Percentiles rank a stretch among this genome's conserved stretches.
Evolutionary conservation across 2,329 filamentous ascomycete genomes (phyloP).

Genomic region (Emergomyces orientalis): DNA sequence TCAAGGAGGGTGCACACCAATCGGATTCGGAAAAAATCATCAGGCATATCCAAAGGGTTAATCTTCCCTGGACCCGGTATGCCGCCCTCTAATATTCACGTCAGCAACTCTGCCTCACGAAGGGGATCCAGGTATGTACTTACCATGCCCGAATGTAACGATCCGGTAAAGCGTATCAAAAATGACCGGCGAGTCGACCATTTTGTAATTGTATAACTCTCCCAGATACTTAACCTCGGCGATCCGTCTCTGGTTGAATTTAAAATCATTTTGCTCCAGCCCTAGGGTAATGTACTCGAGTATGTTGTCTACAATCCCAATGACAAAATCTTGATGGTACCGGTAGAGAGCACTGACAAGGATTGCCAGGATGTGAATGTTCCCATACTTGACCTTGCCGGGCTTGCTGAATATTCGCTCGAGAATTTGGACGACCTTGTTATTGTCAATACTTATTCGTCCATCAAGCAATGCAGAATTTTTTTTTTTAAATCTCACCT

Average conservation of each 20-base stretch:
- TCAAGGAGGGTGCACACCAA: constrained; percentile 83
- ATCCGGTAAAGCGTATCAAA: constrained; percentile 95
- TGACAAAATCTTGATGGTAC: constrained; percentile 84
- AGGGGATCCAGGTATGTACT: neutral
- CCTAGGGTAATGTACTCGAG: constrained; percentile 81
- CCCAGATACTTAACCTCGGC: constrained; percentile 94
- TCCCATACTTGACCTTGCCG: constrained; percentile 94
- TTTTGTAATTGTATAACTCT: constrained; percentile 94
- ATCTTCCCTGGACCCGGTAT: constrained; percentile 68
- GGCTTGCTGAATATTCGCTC: constrained; percentile 94
- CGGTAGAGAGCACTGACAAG: constrained; percentile 80
- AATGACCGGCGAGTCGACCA: constrained; percentile 89
- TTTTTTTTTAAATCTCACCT: constrained; percentile 41
- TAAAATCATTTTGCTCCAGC: constrained; percentile 92
- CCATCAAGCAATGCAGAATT: constrained; percentile 6
- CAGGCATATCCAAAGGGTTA: constrained; percentile 73
- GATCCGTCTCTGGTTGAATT: constrained; percentile 88
- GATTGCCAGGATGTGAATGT: constrained; percentile 86
- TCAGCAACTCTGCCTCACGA: constrained; percentile 15
- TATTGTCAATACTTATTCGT: neutral
- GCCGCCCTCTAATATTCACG: constrained; percentile 49
- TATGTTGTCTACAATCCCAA: constrained; percentile 83
- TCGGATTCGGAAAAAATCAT: constrained; percentile 93
- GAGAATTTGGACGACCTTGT: constrained; percentile 59
- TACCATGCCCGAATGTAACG: constrained; percentile 79